Percentiles rank a stretch among this genome's conserved stretches.
phyloP scores from a whole-genome alignment of 2,329 filamentous ascomycete species.

The Talaromyces piceae region DNA sequence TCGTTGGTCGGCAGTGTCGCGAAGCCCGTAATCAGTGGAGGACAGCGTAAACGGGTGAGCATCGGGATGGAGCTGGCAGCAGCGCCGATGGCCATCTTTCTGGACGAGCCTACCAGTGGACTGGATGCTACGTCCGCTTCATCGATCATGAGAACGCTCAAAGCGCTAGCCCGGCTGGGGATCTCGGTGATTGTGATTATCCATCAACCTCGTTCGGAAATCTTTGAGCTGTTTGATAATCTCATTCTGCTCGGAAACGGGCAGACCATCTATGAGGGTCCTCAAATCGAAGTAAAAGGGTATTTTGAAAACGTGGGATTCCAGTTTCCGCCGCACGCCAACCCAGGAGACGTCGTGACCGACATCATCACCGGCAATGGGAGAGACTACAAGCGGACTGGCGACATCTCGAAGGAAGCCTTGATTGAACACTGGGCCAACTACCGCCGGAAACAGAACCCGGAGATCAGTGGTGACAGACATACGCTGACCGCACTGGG shows the following conservation, averaged over 20 bases:
- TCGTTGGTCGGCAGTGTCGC: slow-evolving; percentile 44
- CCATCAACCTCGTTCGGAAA: slow-evolving; percentile 53
- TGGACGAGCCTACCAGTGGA: slow-evolving; percentile 49
- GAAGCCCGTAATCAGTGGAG: slow-evolving; percentile 49
- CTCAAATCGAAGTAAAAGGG: slow-evolving; percentile 30
- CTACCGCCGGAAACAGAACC: background rate
- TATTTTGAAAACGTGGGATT: slow-evolving; percentile 51
- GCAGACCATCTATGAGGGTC: slow-evolving; percentile 48
- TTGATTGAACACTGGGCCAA: slow-evolving; percentile 1
- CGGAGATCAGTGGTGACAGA: background rate
- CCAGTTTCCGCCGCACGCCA: slow-evolving; percentile 41
- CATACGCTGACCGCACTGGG: slow-evolving; percentile 6
- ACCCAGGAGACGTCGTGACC: slow-evolving; percentile 53
- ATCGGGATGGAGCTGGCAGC: slow-evolving; percentile 54
- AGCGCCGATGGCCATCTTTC: slow-evolving; percentile 49
- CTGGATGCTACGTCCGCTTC: slow-evolving; percentile 50
- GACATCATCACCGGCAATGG: slow-evolving; percentile 45
- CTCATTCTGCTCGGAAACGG: slow-evolving; percentile 50
- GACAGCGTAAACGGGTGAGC: slow-evolving; percentile 51
- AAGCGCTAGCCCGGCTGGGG: slow-evolving; percentile 47
- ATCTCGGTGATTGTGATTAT: slow-evolving; percentile 54
- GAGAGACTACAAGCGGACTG: slow-evolving; percentile 5
- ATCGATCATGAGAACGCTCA: slow-evolving; percentile 50
- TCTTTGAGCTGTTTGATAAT: slow-evolving; percentile 52
- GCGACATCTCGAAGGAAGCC: slow-evolving; percentile 5